Evolutionary conservation across 805 yeast genomes (phyloP).

Genomic region (Candida ipomoeae): DNA sequence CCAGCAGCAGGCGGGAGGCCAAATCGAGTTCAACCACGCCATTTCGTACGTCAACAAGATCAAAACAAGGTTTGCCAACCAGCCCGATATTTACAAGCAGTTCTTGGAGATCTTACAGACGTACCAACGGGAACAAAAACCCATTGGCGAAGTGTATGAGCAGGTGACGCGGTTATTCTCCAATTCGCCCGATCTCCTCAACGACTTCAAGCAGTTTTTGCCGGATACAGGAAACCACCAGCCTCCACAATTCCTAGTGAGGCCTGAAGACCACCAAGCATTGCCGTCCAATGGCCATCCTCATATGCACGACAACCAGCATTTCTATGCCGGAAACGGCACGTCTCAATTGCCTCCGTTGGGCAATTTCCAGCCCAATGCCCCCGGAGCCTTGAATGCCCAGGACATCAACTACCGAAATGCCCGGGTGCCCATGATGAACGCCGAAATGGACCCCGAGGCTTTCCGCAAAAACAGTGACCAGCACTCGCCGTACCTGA

Average conservation of each 20-base stretch:
- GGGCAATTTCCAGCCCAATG: conserved; percentile 78
- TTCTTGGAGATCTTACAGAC: conserved; percentile 94
- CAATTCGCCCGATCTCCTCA: conserved; percentile 90
- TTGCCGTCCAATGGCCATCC: conserved; percentile 17
- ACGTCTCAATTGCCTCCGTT: conserved; percentile 74
- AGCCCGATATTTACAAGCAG: conserved; percentile 93
- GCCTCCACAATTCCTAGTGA: conserved; percentile 20
- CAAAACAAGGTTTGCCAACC: conserved; percentile 86
- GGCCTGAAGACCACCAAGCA: conserved; percentile 19
- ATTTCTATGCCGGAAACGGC: conserved; percentile 15
- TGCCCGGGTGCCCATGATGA: background rate
- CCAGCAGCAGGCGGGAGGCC: conserved; percentile 43
- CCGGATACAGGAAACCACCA: conserved; percentile 68
- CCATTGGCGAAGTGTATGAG: conserved; percentile 90
- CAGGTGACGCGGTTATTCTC: conserved; percentile 87
- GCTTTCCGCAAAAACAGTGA: conserved; percentile 19
- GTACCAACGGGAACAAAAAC: conserved; percentile 92
- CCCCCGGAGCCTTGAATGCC: conserved; percentile 25
- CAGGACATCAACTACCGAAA: conserved; percentile 25
- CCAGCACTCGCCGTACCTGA: conserved; percentile 25
- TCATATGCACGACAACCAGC: conserved; percentile 12
- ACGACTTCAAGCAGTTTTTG: conserved; percentile 90
- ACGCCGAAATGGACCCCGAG: conserved; percentile 9
- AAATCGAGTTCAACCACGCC: conserved; percentile 95
- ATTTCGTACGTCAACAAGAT: conserved; percentile 94